These are phyloP conservation scores for Populus deltoides DNA, from an alignment of 345 rosid species.

Conservation along the genomic window DNA sequence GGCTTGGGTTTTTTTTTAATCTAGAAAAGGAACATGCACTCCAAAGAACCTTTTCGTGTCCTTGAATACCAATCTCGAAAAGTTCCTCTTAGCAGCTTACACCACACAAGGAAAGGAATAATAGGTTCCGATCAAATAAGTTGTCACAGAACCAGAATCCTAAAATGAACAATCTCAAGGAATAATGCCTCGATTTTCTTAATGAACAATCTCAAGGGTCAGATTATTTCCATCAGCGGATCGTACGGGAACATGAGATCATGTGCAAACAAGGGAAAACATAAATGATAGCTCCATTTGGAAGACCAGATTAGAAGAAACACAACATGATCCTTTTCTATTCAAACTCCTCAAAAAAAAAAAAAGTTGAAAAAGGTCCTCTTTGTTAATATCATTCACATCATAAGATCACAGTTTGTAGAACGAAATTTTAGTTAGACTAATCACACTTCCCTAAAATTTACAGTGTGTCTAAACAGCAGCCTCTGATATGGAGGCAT, in stretches of 20 bases:
- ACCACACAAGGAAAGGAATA: slow-evolving; percentile 5
- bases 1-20: not conserved
- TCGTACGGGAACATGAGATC: not conserved
- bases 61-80: slow-evolving; percentile 7
- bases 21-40: not conserved
- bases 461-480: slow-evolving; percentile 32
- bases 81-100: slow-evolving; percentile 23
- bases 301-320: slow-evolving; percentile 8
- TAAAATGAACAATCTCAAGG: not conserved
- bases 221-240: not conserved
- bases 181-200: not conserved
- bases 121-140: slow-evolving; percentile 3
- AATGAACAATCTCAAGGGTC: not conserved
- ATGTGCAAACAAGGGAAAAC: not conserved
- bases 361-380: slow-evolving; percentile 11
- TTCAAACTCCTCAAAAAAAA: slow-evolving; percentile 6
- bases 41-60: slow-evolving; percentile 7
- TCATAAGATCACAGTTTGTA: slow-evolving; percentile 13
- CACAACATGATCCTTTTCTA: slow-evolving; percentile 9
- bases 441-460: slow-evolving; percentile 39
- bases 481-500: slow-evolving; percentile 25
- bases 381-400: slow-evolving; percentile 32
- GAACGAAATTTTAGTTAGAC: slow-evolving; percentile 26
- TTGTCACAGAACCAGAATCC: not conserved
- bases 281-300: not conserved